Conservation (phyloP, 2,329 filamentous ascomycete species). For the Fusarium sp. region DNA sequence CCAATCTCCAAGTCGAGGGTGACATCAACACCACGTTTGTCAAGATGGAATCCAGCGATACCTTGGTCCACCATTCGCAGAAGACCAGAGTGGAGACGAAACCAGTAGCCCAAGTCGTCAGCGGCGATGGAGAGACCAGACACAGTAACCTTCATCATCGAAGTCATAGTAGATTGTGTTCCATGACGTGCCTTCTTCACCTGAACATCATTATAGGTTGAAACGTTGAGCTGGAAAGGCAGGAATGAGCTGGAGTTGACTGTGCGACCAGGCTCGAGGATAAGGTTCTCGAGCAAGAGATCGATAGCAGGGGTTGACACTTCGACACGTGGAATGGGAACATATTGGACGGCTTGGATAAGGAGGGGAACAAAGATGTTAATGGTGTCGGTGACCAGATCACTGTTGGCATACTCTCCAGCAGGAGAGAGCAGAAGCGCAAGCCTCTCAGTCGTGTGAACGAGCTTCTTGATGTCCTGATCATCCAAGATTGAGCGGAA, state of each 20-base stretch:
- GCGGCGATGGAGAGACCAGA: slow-evolving; percentile 87
- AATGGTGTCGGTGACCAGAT: slow-evolving; percentile 79
- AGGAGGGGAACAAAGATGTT: slow-evolving; percentile 85
- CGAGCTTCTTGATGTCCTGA: slow-evolving; percentile 75
- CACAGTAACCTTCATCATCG: slow-evolving; percentile 80
- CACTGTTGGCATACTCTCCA: slow-evolving; percentile 73
- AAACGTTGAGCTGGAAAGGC: slow-evolving; percentile 83
- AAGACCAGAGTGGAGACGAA: slow-evolving; percentile 81
- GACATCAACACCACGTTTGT: slow-evolving; percentile 88
- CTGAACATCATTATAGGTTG: slow-evolving; percentile 88
- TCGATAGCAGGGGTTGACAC: slow-evolving; percentile 86
- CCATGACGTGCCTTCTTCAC: slow-evolving; percentile 76
- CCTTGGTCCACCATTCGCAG: slow-evolving; percentile 84
- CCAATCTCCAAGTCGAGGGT: slow-evolving; percentile 87
- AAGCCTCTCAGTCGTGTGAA: slow-evolving; percentile 75
- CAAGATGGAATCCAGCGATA: slow-evolving; percentile 85
- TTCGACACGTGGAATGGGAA: slow-evolving; percentile 92
- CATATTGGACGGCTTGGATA: slow-evolving; percentile 82
- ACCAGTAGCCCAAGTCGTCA: slow-evolving; percentile 90
- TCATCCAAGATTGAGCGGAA: slow-evolving; percentile 78
- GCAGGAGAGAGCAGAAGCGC: slow-evolving; percentile 76
- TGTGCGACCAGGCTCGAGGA: slow-evolving; percentile 87
- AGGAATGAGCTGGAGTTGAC: slow-evolving; percentile 90
- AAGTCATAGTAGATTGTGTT: slow-evolving; percentile 75
- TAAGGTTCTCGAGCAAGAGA: slow-evolving; percentile 87